These are phyloP conservation scores for Paramecium sonneborni DNA, from an alignment of 73 alveolate species.

Conservation along the genomic window DNA sequence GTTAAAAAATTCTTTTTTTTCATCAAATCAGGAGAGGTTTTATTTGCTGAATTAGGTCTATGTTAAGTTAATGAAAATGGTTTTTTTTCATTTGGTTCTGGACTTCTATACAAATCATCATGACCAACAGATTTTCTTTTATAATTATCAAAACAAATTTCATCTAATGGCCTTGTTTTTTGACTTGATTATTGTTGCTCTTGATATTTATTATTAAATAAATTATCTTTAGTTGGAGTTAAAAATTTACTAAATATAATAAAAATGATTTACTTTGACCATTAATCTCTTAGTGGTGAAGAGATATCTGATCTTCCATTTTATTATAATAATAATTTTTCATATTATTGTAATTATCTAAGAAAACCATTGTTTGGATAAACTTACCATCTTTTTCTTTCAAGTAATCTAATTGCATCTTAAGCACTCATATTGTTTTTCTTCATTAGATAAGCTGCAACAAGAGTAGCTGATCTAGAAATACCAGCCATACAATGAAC, in stretches of 20 bases:
- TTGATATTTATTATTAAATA: not conserved
- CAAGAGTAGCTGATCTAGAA: conserved; percentile 77
- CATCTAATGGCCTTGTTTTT: conserved; percentile 30
- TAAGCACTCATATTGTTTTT: conserved; percentile 59
- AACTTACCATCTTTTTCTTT: conserved; percentile 69
- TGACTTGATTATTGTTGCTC: not conserved
- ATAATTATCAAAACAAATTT: not conserved
- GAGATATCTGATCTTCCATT: not conserved
- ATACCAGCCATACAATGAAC: conserved; percentile 85
- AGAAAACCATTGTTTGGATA: conserved; percentile 78
- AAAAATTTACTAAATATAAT: not conserved
- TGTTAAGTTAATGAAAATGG: not conserved
- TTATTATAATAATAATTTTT: conserved; percentile 25
- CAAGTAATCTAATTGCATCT: conserved; percentile 71
- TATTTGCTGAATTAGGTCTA: not conserved
- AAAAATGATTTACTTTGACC: not conserved
- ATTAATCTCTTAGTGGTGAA: not conserved
- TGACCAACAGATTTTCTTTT: not conserved
- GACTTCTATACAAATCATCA: not conserved
- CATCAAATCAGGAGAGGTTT: not conserved
- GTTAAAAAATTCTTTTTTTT: not conserved
- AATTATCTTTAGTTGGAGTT: not conserved
- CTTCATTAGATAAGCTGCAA: conserved; percentile 77
- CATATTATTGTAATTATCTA: conserved; percentile 74
- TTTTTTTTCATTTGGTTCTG: not conserved